A percentile compares a stretch with the other conserved stretches of the same genome.
phyloP scores from a whole-genome alignment of 192 early-diverging fungal species.

The Linderina pennispora region DNA sequence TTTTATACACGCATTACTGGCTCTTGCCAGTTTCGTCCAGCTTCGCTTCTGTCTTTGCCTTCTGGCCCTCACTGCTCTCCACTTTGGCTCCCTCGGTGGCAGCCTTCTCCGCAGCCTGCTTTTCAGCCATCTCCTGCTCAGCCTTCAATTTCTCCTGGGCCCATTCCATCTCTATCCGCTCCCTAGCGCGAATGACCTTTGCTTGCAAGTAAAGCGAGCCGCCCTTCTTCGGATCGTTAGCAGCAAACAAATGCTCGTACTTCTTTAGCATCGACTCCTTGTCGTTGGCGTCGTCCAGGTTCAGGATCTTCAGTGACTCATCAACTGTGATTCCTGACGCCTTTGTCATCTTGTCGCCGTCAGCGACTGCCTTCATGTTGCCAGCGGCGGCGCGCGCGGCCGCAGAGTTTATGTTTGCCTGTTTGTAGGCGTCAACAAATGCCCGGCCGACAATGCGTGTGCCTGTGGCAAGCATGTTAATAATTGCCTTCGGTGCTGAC shows the following conservation, averaged over 20 bases:
- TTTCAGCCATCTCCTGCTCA: too few species aligned
- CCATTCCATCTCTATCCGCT: conserved; percentile 89
- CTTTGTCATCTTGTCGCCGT: conserved; percentile 63
- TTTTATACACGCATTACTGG: too few species aligned
- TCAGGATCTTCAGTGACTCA: conserved; percentile 86
- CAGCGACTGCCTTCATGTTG: conserved; percentile 48
- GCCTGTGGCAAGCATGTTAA: conserved; percentile 72
- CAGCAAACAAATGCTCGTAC: conserved; percentile 82
- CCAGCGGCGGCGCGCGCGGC: conserved; percentile 63
- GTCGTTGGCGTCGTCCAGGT: conserved; percentile 62
- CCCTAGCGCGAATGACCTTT: conserved; percentile 89
- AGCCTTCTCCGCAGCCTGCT: too few species aligned
- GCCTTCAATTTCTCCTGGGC: conserved; percentile 47
- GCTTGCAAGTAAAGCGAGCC: conserved; percentile 94
- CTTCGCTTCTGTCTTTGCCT: not conserved
- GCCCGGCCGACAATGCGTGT: conserved; percentile 82
- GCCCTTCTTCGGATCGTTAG: conserved; percentile 77
- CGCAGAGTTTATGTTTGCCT: conserved; percentile 69
- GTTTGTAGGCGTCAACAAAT: conserved; percentile 88
- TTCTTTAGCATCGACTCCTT: conserved; percentile 61
- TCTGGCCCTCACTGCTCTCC: not conserved
- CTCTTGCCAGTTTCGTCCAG: not conserved
- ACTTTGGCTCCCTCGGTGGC: too few species aligned
- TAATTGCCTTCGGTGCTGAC: conserved; percentile 64
- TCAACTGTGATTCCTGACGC: conserved; percentile 83